These are phyloP conservation scores for Botryotinia globosa DNA, from an alignment of 2,329 filamentous ascomycete genomes.

Conservation along the genomic window DNA sequence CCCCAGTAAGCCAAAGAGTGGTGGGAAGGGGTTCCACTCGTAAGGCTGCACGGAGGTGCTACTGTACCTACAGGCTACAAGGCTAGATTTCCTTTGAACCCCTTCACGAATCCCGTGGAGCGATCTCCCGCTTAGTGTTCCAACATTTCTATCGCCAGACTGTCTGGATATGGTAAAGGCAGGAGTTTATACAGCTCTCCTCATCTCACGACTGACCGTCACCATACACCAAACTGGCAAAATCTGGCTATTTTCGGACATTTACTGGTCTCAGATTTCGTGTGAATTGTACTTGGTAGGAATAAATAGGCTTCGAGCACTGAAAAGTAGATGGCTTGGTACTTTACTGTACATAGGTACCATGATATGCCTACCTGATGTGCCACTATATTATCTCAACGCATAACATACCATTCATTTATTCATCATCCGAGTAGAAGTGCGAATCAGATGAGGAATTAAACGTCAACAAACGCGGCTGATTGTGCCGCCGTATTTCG, in stretches of 20 bases:
- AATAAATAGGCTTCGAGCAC: background rate
- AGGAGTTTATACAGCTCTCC: conserved; percentile 21
- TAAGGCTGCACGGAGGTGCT: conserved; percentile 21
- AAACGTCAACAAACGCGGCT: conserved; percentile 16
- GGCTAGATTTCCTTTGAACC: conserved; percentile 16
- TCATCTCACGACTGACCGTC: conserved; percentile 2
- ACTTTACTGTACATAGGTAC: background rate
- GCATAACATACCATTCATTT: background rate
- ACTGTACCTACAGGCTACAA: conserved; percentile 12
- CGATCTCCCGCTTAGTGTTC: conserved; percentile 17
- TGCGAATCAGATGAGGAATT: background rate
- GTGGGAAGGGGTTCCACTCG: conserved; percentile 19
- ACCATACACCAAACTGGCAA: conserved; percentile 5
- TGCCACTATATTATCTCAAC: background rate
- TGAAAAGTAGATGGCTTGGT: background rate
- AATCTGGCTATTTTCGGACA: background rate
- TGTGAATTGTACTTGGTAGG: background rate
- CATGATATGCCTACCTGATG: background rate
- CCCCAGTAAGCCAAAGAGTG: background rate
- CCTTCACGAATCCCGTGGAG: conserved; percentile 13
- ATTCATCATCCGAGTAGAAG: background rate
- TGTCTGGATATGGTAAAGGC: conserved; percentile 16
- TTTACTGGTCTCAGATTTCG: background rate
- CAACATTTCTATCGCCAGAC: conserved; percentile 1
- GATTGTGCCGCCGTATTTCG: conserved; percentile 16